Percentiles rank a stretch among this genome's conserved stretches.
phyloP scores from a whole-genome alignment of 768 basidiomycete species.

The Amanita phalloides region DNA sequence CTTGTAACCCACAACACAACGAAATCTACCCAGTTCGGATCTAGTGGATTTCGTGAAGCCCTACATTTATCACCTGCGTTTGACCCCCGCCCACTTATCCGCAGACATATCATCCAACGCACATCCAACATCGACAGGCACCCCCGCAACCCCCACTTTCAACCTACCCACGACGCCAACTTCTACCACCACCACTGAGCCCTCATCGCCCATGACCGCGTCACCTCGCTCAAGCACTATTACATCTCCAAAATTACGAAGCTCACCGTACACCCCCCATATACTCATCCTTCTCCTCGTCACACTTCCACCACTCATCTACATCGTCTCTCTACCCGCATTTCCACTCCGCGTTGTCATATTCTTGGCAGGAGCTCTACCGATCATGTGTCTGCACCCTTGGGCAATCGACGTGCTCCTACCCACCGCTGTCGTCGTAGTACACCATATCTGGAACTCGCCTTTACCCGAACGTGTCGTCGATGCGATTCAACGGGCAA shows the following conservation, averaged over 20 bases:
- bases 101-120: conserved; percentile 16
- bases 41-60: conserved; percentile 42
- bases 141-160: not conserved
- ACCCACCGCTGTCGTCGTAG: not conserved
- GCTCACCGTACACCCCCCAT: conserved; percentile 40
- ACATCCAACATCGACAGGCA: conserved; percentile 10
- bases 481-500: not conserved
- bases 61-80: conserved; percentile 36
- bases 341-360: conserved; percentile 39
- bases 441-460: not conserved
- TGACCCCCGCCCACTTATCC: conserved; percentile 30
- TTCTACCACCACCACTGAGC: not conserved
- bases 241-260: conserved; percentile 3
- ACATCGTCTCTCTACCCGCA: conserved; percentile 30
- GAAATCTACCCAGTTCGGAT: conserved; percentile 40
- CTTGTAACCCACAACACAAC: not conserved
- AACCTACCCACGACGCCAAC: not conserved
- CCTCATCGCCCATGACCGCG: not conserved
- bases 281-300: conserved; percentile 39
- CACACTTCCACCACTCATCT: conserved; percentile 39
- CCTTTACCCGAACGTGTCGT: not conserved
- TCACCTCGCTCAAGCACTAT: not conserved
- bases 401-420: not conserved
- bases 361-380: conserved; percentile 37
- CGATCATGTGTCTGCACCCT: conserved; percentile 22